Conservation (phyloP, 73 alveolate genomes). For the Paramecium octaurelia region DNA sequence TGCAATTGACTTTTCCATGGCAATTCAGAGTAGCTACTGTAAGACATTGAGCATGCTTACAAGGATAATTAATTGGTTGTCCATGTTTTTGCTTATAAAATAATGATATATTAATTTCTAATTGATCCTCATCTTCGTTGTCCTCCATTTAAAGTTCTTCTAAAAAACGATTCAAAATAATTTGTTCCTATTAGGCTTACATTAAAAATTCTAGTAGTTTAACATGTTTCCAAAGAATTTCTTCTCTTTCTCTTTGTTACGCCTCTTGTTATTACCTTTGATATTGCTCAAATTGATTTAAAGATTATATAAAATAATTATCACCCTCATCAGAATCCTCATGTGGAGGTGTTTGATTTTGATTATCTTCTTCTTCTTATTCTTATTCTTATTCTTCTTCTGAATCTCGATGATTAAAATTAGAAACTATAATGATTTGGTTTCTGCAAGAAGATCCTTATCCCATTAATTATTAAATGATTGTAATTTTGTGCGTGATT, state of each 20-base stretch:
- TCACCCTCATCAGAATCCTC: too few relatives aligned
- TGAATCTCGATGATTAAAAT: too few relatives aligned
- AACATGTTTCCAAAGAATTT: not conserved
- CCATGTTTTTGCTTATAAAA: not conserved
- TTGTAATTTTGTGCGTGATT: too few relatives aligned
- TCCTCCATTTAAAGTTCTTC: not conserved
- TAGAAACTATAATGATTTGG: too few relatives aligned
- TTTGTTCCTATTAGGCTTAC: not conserved
- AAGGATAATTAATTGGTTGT: not conserved
- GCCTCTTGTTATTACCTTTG: not conserved
- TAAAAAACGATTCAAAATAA: not conserved
- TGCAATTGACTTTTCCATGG: not conserved
- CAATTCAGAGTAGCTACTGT: not conserved
- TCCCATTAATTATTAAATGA: not conserved
- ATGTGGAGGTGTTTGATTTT: too few relatives aligned
- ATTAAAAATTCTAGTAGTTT: too few relatives aligned
- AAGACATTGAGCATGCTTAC: not conserved
- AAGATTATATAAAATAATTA: too few relatives aligned
- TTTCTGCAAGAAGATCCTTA: too few relatives aligned
- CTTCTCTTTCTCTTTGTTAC: not conserved
- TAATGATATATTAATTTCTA: not conserved
- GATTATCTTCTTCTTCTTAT: too few relatives aligned
- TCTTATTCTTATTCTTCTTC: too few relatives aligned
- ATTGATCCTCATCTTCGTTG: not conserved
- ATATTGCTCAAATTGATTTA: too few relatives aligned